These are phyloP conservation scores for Pyricularia sp. DNA, from an alignment of 2,329 filamentous ascomycete species.

Conservation along the genomic window DNA sequence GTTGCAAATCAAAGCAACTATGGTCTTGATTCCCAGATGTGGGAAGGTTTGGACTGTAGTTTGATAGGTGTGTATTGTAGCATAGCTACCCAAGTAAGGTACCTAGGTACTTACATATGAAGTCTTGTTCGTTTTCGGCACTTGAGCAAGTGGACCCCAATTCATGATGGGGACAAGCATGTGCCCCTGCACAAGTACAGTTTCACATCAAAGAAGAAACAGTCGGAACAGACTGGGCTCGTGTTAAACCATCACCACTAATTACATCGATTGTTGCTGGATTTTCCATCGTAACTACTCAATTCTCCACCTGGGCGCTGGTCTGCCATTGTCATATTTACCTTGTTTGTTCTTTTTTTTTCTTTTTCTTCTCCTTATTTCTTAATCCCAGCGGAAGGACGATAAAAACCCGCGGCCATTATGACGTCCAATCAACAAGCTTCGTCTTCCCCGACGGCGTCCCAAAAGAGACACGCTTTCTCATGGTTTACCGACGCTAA, in stretches of 20 bases:
- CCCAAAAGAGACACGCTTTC: conserved; percentile 3
- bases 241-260: background rate
- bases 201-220: background rate
- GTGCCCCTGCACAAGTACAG: background rate
- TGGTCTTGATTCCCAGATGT: too few relatives aligned
- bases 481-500: conserved; percentile 7
- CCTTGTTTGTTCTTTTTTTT: background rate
- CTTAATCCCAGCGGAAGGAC: background rate
- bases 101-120: background rate
- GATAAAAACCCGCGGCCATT: background rate
- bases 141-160: background rate
- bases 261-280: background rate
- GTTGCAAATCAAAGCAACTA: too few relatives aligned
- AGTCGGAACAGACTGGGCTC: background rate
- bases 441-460: background rate
- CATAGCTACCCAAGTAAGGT: too few relatives aligned
- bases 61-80: too few relatives aligned
- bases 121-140: background rate
- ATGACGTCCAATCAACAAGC: background rate
- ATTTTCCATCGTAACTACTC: background rate
- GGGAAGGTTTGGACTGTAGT: too few relatives aligned
- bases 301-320: background rate
- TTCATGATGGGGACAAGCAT: background rate
- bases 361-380: background rate
- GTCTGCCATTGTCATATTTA: background rate